Percentiles rank a stretch among this genome's conserved stretches.
Conservation (phyloP, 257 asterid genomes). For the Agastache rugosa region DNA sequence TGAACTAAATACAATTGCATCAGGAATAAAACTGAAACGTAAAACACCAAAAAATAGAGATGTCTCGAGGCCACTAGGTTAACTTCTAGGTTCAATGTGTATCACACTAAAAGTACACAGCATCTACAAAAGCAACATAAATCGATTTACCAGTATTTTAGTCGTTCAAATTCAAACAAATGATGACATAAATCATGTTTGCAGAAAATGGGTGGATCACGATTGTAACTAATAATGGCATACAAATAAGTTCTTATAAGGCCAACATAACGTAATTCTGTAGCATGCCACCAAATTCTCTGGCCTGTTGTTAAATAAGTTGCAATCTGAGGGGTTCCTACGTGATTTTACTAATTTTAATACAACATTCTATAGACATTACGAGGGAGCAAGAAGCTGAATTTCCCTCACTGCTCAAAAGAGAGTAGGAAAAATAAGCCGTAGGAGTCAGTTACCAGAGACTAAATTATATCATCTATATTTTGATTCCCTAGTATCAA, state of each 20-base stretch:
- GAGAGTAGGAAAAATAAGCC: background rate
- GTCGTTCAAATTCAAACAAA: background rate
- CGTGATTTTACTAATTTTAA: background rate
- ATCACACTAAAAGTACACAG: background rate
- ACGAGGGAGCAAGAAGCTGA: background rate
- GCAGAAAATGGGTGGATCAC: background rate
- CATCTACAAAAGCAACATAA: background rate
- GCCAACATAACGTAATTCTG: background rate
- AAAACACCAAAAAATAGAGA: background rate
- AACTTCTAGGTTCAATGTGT: background rate
- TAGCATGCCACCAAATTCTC: constrained; percentile 7
- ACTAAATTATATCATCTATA: background rate
- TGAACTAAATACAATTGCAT: background rate
- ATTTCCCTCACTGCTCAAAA: background rate
- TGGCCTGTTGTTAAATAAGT: background rate
- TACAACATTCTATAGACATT: background rate
- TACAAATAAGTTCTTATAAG: background rate
- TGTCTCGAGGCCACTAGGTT: constrained; percentile 13
- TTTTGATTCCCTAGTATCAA: background rate
- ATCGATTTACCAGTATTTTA: background rate
- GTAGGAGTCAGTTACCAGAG: background rate
- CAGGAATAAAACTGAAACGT: background rate
- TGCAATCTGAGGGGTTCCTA: background rate
- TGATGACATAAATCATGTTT: background rate
- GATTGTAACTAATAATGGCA: background rate